These are phyloP conservation scores for Nannochloris sp. DNA, from an alignment of 139 green algal genomes.

Conservation along the genomic window DNA sequence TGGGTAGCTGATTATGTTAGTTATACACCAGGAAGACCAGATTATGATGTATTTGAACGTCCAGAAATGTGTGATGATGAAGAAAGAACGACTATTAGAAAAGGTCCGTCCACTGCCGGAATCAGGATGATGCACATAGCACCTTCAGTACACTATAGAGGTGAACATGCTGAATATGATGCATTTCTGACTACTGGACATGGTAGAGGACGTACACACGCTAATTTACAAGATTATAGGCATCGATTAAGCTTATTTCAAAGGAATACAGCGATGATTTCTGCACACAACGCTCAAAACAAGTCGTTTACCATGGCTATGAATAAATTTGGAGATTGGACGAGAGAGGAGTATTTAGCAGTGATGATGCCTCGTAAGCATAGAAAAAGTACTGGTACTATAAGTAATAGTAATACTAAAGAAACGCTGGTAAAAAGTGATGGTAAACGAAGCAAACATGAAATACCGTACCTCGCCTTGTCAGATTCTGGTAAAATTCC, in stretches of 20 bases:
- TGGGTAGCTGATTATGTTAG: slow-evolving; percentile 27
- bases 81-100: not conserved
- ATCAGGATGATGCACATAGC: slow-evolving; percentile 4
- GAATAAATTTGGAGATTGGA: slow-evolving; percentile 49
- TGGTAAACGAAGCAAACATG: not conserved
- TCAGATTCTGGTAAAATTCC: slow-evolving; percentile 17
- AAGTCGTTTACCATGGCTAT: slow-evolving; percentile 17
- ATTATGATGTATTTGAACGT: slow-evolving; percentile 11
- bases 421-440: not conserved
- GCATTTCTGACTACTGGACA: slow-evolving; percentile 22
- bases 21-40: slow-evolving; percentile 9
- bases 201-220: slow-evolving; percentile 7
- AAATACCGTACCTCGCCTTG: slow-evolving; percentile 23
- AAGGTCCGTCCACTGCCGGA: not conserved
- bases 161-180: slow-evolving; percentile 27
- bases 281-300: slow-evolving; percentile 17
- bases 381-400: not conserved
- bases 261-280: slow-evolving; percentile 18
- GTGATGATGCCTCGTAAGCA: slow-evolving; percentile 32
- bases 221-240: slow-evolving; percentile 20
- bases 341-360: slow-evolving; percentile 35
- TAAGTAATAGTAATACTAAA: not conserved
- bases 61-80: slow-evolving; percentile 22
- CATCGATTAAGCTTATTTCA: slow-evolving; percentile 10
- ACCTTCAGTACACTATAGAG: slow-evolving; percentile 6